A percentile compares a stretch with the other conserved stretches of the same genome.
Evolutionary conservation across 2,329 filamentous ascomycete species (phyloP).

Genomic region (Pleomassaria siparia): DNA sequence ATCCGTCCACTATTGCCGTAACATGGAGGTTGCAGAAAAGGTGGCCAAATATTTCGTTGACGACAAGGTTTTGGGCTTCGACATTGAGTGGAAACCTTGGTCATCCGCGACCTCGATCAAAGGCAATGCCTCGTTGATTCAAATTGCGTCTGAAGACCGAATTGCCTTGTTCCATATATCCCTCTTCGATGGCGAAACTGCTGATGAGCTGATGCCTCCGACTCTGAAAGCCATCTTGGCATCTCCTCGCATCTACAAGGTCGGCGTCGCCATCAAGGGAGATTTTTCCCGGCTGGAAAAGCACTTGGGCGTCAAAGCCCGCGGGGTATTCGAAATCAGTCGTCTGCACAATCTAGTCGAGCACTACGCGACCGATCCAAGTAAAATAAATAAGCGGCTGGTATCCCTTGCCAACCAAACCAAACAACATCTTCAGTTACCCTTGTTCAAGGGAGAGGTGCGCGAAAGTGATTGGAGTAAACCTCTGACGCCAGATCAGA

Average conservation of each 20-base stretch:
- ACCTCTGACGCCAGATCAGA: conserved; percentile 63
- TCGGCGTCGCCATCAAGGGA: conserved; percentile 71
- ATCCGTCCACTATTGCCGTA: conserved; percentile 76
- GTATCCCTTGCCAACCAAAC: conserved; percentile 72
- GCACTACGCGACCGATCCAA: conserved; percentile 56
- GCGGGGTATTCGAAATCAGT: conserved; percentile 77
- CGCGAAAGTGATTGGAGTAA: conserved; percentile 75
- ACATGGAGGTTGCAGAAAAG: conserved; percentile 65
- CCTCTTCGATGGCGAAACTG: conserved; percentile 36
- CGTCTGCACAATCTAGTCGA: conserved; percentile 77
- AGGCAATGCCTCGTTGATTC: conserved; percentile 81
- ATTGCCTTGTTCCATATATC: conserved; percentile 83
- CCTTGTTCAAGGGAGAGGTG: conserved; percentile 79
- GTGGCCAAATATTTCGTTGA: conserved; percentile 68
- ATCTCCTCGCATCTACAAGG: conserved; percentile 68
- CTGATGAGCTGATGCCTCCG: conserved; percentile 65
- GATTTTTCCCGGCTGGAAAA: conserved; percentile 65
- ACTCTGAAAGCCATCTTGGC: conserved; percentile 72
- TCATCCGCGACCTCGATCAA: conserved; percentile 57
- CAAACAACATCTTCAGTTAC: conserved; percentile 69
- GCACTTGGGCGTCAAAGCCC: conserved; percentile 61
- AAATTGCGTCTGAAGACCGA: conserved; percentile 74
- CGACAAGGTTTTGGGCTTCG: conserved; percentile 78
- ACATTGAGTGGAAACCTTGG: conserved; percentile 76
- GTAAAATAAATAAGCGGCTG: conserved; percentile 54